These are phyloP conservation scores for Lojkania enalia DNA, from an alignment of 2,329 filamentous ascomycete genomes.

Conservation along the genomic window DNA sequence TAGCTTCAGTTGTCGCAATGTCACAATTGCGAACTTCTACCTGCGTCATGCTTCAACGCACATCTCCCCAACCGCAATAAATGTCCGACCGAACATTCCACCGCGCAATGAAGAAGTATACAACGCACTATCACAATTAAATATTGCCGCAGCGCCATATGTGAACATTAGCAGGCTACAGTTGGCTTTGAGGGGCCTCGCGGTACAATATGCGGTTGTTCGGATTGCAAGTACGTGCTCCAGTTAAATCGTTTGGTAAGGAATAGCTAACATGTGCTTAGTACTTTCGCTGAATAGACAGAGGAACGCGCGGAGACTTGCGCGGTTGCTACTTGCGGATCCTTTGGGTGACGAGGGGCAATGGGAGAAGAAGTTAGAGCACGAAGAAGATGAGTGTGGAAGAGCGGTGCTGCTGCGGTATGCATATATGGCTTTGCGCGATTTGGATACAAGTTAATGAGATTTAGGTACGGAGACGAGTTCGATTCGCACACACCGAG, in stretches of 20 bases:
- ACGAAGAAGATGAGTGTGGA: constrained; percentile 34
- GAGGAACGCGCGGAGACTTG: constrained; percentile 63
- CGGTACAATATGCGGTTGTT: constrained; percentile 57
- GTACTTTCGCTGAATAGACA: constrained; percentile 57
- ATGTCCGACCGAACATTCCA: constrained; percentile 58
- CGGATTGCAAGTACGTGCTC: constrained; percentile 59
- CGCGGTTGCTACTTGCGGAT: constrained; percentile 62
- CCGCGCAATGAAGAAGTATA: constrained; percentile 61
- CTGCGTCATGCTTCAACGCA: constrained; percentile 46
- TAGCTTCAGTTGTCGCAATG: constrained; percentile 33
- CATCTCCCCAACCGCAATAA: constrained; percentile 58
- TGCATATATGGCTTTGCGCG: constrained; percentile 3
- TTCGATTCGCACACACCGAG: constrained; percentile 50
- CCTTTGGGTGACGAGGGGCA: constrained; percentile 45
- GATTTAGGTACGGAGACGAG: constrained; percentile 58
- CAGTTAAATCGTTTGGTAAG: constrained; percentile 16
- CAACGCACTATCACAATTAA: constrained; percentile 61
- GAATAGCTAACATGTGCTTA: constrained; percentile 20
- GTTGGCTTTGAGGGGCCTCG: constrained; percentile 68
- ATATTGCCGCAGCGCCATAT: constrained; percentile 63
- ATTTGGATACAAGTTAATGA: constrained; percentile 16
- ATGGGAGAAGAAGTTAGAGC: constrained; percentile 51
- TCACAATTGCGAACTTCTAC: constrained; percentile 15
- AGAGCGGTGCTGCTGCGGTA: constrained; percentile 48
- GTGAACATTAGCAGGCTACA: constrained; percentile 72